Conservation (phyloP, 352 stramenopile species). For the Pythium chondricola region DNA sequence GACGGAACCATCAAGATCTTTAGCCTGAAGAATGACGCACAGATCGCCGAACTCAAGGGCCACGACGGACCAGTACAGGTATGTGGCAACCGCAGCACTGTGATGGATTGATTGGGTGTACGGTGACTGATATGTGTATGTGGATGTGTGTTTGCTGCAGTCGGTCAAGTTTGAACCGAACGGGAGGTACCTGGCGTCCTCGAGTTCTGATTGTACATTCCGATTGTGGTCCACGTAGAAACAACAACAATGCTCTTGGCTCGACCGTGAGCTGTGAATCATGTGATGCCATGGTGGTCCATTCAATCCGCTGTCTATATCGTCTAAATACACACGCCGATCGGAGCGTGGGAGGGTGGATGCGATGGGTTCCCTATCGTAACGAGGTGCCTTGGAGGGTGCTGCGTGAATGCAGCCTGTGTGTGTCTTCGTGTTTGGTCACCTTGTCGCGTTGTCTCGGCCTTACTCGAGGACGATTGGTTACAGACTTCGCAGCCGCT, state of each 20-base stretch:
- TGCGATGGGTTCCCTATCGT: too few species aligned
- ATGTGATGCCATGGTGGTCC: background rate
- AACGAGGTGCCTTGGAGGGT: too few species aligned
- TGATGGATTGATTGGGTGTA: conserved; percentile 9
- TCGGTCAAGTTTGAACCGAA: conserved; percentile 87
- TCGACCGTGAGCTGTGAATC: background rate
- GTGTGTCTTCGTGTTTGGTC: background rate
- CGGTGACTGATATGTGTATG: conserved; percentile 7
- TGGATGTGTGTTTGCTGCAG: conserved; percentile 23
- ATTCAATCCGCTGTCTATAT: too few species aligned
- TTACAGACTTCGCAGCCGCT: conserved; percentile 68
- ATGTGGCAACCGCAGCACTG: background rate
- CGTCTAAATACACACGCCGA: too few species aligned
- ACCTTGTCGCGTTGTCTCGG: background rate
- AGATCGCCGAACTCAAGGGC: conserved; percentile 75
- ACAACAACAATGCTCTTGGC: too few species aligned
- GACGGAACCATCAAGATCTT: conserved; percentile 89
- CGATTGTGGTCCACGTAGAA: conserved; percentile 70
- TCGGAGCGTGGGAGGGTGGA: too few species aligned
- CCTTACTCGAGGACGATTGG: background rate
- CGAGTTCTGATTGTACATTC: conserved; percentile 91
- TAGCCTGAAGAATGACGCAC: conserved; percentile 62
- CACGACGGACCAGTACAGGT: conserved; percentile 94
- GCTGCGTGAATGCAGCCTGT: too few species aligned
- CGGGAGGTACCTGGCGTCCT: conserved; percentile 86